Conservation (phyloP, 2,329 filamentous ascomycete genomes). For the Aspergillus melleus region DNA sequence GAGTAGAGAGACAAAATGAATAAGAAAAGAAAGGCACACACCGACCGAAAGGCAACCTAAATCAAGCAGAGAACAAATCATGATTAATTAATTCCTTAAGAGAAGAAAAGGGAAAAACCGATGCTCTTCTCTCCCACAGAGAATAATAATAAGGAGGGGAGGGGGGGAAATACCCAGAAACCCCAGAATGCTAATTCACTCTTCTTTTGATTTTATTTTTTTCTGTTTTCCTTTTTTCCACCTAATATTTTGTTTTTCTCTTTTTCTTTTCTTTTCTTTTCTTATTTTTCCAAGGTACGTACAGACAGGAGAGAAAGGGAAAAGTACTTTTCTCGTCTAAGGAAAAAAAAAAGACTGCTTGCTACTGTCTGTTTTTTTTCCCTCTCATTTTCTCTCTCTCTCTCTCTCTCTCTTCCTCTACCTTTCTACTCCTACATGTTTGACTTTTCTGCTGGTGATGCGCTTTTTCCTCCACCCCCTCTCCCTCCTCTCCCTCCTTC, state of each 20-base stretch:
- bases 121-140: not conserved
- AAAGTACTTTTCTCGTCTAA: not conserved
- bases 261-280: not conserved
- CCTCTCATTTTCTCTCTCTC: conserved; percentile 1
- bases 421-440: not conserved
- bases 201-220: not conserved
- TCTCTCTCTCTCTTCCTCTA: not conserved
- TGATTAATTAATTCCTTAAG: not conserved
- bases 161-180: conserved; percentile 1
- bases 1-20: not conserved
- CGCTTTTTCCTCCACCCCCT: conserved; percentile 2
- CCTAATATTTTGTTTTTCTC: not conserved
- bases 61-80: not conserved
- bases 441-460: conserved; percentile 1
- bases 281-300: not conserved
- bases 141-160: not conserved
- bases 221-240: not conserved
- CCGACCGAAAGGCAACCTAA: not conserved
- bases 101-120: not conserved
- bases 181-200: not conserved
- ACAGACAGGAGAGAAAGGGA: not conserved
- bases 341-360: not conserved
- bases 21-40: not conserved
- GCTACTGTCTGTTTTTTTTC: conserved; percentile 1
- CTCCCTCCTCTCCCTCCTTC: conserved; percentile 3